phyloP scores from a whole-genome alignment of 805 yeast species.

The Wickerhamomyces alni region DNA sequence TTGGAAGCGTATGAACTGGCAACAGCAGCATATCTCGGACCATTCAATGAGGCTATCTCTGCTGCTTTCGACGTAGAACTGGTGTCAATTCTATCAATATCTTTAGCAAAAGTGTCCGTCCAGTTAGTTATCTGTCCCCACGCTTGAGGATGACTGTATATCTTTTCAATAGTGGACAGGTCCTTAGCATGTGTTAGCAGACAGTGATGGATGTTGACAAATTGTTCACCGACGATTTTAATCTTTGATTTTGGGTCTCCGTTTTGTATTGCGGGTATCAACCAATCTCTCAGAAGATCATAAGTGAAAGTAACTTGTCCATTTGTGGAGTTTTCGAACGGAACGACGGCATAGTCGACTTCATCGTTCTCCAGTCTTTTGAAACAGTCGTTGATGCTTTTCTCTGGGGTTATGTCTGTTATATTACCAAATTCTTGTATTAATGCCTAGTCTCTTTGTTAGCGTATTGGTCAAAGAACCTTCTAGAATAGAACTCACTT shows the following conservation, averaged over 20 bases:
- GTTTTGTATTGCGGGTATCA: conserved; percentile 24
- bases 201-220: conserved; percentile 78
- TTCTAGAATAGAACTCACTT: conserved; percentile 33
- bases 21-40: conserved; percentile 55
- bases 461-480: not conserved
- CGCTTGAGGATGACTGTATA: conserved; percentile 95
- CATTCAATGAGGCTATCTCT: conserved; percentile 42
- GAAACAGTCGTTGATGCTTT: conserved; percentile 45
- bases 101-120: conserved; percentile 30
- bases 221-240: conserved; percentile 67
- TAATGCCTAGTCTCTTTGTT: conserved; percentile 37
- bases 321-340: conserved; percentile 91
- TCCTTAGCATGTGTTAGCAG: conserved; percentile 44
- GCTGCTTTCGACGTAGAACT: conserved; percentile 87
- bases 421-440: conserved; percentile 43
- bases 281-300: conserved; percentile 72
- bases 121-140: conserved; percentile 87
- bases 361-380: conserved; percentile 33
- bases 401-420: conserved; percentile 19
- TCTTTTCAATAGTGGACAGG: conserved; percentile 40
- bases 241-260: conserved; percentile 29
- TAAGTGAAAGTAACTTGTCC: conserved; percentile 88
- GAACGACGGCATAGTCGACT: conserved; percentile 74
- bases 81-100: conserved; percentile 52
- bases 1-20: conserved; percentile 65